Conservation (phyloP, 1,284 basidiomycete genomes). For the Coniferiporia sulphurascens region DNA sequence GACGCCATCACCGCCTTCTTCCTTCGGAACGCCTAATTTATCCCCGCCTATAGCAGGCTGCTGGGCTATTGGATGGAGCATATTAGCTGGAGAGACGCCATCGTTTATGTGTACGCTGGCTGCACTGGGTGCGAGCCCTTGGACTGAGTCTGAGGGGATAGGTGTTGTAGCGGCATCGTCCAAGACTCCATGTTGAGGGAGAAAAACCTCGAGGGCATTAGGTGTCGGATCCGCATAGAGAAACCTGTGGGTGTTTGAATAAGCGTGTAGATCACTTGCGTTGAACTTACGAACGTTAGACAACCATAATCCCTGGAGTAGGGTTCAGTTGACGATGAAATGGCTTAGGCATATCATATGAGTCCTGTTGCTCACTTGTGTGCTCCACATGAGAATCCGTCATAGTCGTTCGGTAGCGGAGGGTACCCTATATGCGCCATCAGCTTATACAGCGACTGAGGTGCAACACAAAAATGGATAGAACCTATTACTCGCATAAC, state of each 20-base stretch:
- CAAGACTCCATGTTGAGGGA: conserved; percentile 35
- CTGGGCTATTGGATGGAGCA: not conserved
- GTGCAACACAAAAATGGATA: conserved; percentile 3
- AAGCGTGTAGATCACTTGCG: conserved; percentile 13
- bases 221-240: conserved; percentile 75
- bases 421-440: conserved; percentile 60
- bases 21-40: conserved; percentile 30
- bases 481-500: conserved; percentile 76
- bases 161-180: conserved; percentile 30
- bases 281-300: conserved; percentile 53
- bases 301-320: conserved; percentile 74
- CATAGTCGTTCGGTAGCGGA: conserved; percentile 67
- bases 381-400: conserved; percentile 81
- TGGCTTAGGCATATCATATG: conserved; percentile 2
- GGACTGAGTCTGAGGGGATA: conserved; percentile 2
- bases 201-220: conserved; percentile 77
- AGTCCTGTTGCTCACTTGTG: conserved; percentile 52
- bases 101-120: conserved; percentile 8
- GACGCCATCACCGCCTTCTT: conserved; percentile 52
- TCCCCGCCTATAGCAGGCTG: not conserved
- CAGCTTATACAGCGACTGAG: not conserved
- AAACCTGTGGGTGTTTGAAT: conserved; percentile 43
- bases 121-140: conserved; percentile 14
- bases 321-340: conserved; percentile 12
- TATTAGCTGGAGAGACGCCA: not conserved